phyloP scores from a whole-genome alignment of 2,329 filamentous ascomycete genomes.

The Cordyceps cicadae region DNA sequence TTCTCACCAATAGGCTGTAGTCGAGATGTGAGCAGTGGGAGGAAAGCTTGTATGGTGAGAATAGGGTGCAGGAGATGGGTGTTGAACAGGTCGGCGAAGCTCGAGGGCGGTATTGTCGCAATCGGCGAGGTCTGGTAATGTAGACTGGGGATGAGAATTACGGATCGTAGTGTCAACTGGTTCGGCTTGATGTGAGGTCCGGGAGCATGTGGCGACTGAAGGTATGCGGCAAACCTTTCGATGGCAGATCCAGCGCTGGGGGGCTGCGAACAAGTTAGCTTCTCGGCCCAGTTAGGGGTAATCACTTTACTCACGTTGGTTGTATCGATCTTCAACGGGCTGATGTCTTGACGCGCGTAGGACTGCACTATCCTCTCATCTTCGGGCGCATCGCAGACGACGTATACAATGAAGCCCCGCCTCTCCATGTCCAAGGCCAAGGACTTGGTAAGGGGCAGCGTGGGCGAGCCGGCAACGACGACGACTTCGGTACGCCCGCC shows the following conservation, averaged over 20 bases:
- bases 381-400: slow-evolving; percentile 77
- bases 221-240: slow-evolving; percentile 61
- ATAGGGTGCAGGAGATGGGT: slow-evolving; percentile 86
- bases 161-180: slow-evolving; percentile 65
- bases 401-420: slow-evolving; percentile 85
- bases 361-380: slow-evolving; percentile 73
- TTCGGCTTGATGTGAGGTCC: slow-evolving; percentile 69
- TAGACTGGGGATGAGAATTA: slow-evolving; percentile 75
- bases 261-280: slow-evolving; percentile 38
- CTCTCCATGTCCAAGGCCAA: slow-evolving; percentile 81
- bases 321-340: slow-evolving; percentile 73
- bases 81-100: slow-evolving; percentile 85
- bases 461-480: slow-evolving; percentile 81
- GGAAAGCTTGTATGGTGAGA: slow-evolving; percentile 77
- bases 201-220: slow-evolving; percentile 67
- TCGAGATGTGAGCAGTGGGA: slow-evolving; percentile 64
- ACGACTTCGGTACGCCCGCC: slow-evolving; percentile 80
- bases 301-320: slow-evolving; percentile 53
- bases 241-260: slow-evolving; percentile 60
- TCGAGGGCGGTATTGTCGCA: slow-evolving; percentile 73
- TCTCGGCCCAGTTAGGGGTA: neutral
- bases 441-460: slow-evolving; percentile 74
- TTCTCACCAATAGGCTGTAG: slow-evolving; percentile 45
- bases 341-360: slow-evolving; percentile 72
- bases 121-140: slow-evolving; percentile 78